Evolutionary conservation across 2,329 filamentous ascomycete species (phyloP).

Genomic region (Arthrinium phaeospermum): DNA sequence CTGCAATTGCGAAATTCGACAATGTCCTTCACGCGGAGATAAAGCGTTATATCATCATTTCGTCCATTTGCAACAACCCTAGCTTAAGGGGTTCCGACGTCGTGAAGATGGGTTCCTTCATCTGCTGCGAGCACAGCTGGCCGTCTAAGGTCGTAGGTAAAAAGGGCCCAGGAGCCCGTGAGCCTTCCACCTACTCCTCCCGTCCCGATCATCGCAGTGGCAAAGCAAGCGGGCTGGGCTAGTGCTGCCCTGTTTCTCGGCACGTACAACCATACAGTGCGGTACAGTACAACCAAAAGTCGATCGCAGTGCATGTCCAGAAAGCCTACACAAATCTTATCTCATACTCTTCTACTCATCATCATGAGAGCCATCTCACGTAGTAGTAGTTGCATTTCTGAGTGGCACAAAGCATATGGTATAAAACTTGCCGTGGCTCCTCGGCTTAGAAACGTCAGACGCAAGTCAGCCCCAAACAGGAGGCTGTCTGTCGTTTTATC

Average conservation of each 20-base stretch:
- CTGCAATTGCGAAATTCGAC: neutral
- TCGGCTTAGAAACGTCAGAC: neutral
- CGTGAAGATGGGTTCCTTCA: neutral
- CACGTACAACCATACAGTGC: neutral
- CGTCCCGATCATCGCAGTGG: neutral
- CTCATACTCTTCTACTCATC: neutral
- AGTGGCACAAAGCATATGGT: neutral
- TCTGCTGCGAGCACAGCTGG: neutral
- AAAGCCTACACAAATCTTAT: too few relatives aligned
- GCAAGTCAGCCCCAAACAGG: neutral
- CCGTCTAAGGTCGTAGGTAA: neutral
- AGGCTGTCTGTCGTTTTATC: constrained; percentile 1
- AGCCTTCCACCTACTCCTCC: neutral
- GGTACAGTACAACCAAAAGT: neutral
- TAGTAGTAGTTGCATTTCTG: neutral
- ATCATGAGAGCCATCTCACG: too few relatives aligned
- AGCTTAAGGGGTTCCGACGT: neutral
- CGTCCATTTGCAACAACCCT: neutral
- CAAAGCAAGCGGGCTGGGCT: neutral
- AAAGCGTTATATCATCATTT: neutral
- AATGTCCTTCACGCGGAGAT: neutral
- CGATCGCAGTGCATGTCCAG: too few relatives aligned
- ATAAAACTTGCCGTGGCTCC: neutral
- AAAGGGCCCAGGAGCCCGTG: neutral
- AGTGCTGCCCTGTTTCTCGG: neutral